Percentiles rank a stretch among this genome's conserved stretches.
phyloP scores from a whole-genome alignment of 2,329 filamentous ascomycete genomes.

The Coniochaeta sp. region DNA sequence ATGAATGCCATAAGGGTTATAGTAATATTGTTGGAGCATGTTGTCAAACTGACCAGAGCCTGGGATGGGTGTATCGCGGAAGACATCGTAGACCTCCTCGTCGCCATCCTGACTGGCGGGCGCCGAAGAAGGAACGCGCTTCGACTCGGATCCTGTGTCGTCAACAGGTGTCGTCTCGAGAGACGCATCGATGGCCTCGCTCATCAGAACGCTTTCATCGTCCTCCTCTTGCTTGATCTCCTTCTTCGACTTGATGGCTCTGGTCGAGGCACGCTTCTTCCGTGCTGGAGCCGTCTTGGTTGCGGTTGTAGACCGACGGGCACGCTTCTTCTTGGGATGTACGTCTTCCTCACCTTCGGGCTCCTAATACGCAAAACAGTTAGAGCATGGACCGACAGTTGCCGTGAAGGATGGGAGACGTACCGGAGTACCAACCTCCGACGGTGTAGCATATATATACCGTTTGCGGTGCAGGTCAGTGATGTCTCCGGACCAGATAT shows the following conservation, averaged over 20 bases:
- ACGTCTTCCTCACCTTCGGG: conserved; percentile 11
- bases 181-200: conserved; percentile 4
- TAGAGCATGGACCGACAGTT: neutral
- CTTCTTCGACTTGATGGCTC: conserved; percentile 8
- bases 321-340: conserved; percentile 13
- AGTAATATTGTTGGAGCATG: neutral
- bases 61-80: conserved; percentile 13
- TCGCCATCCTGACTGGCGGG: neutral
- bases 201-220: neutral
- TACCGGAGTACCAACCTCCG: conserved; percentile 43
- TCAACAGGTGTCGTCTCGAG: conserved; percentile 3
- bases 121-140: neutral
- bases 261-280: conserved; percentile 7
- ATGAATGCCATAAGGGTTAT: neutral
- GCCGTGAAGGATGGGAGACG: conserved; percentile 17
- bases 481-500: conserved; percentile 51
- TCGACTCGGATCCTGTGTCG: conserved; percentile 4
- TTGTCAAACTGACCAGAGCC: conserved; percentile 8
- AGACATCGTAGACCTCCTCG: conserved; percentile 16
- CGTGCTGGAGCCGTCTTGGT: neutral
- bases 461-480: conserved; percentile 44
- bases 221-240: neutral
- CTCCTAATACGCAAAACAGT: conserved; percentile 6
- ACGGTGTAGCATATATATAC: conserved; percentile 55
- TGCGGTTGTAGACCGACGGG: conserved; percentile 8